Base-by-base conservation (phyloP, 345 rosid genomes). In the Acer saccharum region DNA sequence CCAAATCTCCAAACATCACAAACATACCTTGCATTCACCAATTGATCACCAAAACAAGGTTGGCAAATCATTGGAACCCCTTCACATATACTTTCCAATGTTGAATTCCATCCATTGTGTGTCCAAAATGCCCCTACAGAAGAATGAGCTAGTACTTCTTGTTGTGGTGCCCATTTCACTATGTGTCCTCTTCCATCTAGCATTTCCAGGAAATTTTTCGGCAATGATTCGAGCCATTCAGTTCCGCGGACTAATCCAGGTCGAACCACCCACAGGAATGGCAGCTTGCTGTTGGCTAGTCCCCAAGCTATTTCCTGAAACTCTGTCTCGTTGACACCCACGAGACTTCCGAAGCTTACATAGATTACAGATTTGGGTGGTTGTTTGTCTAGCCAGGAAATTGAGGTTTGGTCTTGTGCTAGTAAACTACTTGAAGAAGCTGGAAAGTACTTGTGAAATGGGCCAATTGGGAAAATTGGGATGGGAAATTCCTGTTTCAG, bases 21-120 rank as follows among this genome's bases (percentile, higher is more conserved):
- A 27, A 86, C 71, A 32, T 78, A 86, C 78, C 92, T 86, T 2
- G 93, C 82, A 64, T 90, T 89, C 27, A 83, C 83, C 65, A 6
- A 71, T 64, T 93, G 94, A 85, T 95, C 98, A 18, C 86, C 83
- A 58, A 91, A 91, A 75, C 82, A 76, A 0, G 97, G 91, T 39
- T 87, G 85, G 21, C 95, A 95, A 58, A 94, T 88, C 97, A 93
- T 86, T 1, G 97, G 95, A n/a, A 88, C 92, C 27, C 91, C 89
- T 67, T 88, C 90, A 27, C 85, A 84, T 72, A 93, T 75, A 68
- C 90, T 87, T 72, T 94, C 97, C 77, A 88, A 18, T 2, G 88
- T 84, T 1, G 94, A 92, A 77, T 94, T 94, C 96, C 94, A 92
- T 4, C 94, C 96, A 46, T 80, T 62, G 64, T 90, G 98, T 0